phyloP scores from a whole-genome alignment of 1,139 yeast genomes.

The Pneumocystis oryctolagi region DNA sequence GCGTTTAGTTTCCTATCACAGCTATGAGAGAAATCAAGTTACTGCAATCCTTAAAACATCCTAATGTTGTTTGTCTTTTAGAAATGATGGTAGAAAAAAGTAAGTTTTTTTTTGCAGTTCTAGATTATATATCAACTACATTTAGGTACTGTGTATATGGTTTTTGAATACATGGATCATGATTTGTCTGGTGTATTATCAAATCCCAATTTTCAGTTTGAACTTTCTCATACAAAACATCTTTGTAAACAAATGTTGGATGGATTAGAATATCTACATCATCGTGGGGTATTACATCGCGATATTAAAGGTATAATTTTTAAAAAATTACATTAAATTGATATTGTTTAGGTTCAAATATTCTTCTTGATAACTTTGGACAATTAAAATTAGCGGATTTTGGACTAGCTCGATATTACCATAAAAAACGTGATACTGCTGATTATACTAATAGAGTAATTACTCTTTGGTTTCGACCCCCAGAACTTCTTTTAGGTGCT shows the following conservation, averaged over 20 bases:
- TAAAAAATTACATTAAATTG: conserved; percentile 21
- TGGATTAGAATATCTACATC: conserved; percentile 72
- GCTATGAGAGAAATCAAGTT: conserved; percentile 84
- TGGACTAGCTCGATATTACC: conserved; percentile 60
- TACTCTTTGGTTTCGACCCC: conserved; percentile 95
- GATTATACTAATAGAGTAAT: conserved; percentile 89
- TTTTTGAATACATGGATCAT: conserved; percentile 85
- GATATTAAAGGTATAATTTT: conserved; percentile 52
- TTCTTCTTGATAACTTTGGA: conserved; percentile 59
- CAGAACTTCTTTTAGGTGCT: conserved; percentile 77
- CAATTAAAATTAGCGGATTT: conserved; percentile 77
- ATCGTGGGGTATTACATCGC: conserved; percentile 67
- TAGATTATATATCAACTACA: not conserved
- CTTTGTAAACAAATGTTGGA: conserved; percentile 61
- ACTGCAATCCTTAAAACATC: conserved; percentile 73
- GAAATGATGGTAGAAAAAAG: conserved; percentile 76
- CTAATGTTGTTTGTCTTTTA: conserved; percentile 52
- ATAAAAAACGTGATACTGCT: conserved; percentile 30
- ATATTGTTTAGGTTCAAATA: conserved; percentile 38
- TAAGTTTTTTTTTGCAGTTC: not conserved
- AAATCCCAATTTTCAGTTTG: conserved; percentile 52
- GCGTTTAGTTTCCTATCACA: conserved; percentile 64
- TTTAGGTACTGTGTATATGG: conserved; percentile 60
- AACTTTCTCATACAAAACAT: conserved; percentile 58
- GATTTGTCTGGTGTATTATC: conserved; percentile 78